Percentiles rank a stretch among this genome's conserved stretches.
These are phyloP conservation scores for Suillus subaureus DNA, from an alignment of 768 basidiomycete species.

Conservation along the genomic window DNA sequence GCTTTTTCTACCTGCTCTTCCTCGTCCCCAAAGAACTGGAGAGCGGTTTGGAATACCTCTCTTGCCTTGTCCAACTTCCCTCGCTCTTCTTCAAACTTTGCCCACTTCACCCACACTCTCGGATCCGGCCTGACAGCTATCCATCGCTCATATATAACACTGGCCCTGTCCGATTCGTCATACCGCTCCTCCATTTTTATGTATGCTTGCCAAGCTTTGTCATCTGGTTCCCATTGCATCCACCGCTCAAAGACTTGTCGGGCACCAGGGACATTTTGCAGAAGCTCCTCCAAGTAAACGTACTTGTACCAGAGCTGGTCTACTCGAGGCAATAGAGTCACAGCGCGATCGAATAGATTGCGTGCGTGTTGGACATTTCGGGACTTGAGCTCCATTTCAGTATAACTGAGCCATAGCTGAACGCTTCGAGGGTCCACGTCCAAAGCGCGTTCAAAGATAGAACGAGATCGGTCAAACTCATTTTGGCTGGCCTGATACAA, in stretches of 20 bases:
- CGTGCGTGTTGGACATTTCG: constrained; percentile 97
- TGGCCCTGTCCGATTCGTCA: constrained; percentile 88
- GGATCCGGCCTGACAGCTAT: constrained; percentile 77
- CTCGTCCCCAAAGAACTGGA: constrained; percentile 89
- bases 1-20: constrained; percentile 86
- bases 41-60: constrained; percentile 87
- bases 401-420: constrained; percentile 92
- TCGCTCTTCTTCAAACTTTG: constrained; percentile 85
- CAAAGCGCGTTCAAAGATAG: constrained; percentile 94
- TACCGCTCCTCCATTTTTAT: constrained; percentile 98
- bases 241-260: constrained; percentile 98
- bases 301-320: constrained; percentile 99
- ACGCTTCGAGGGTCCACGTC: constrained; percentile 92
- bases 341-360: constrained; percentile 95
- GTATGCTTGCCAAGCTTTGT: constrained; percentile 99
- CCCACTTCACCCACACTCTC: constrained; percentile 82
- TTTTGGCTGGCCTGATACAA: constrained; percentile 82
- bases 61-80: constrained; percentile 67
- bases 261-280: constrained; percentile 94
- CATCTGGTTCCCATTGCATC: constrained; percentile 99
- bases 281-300: constrained; percentile 95
- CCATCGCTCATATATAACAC: constrained; percentile 92
- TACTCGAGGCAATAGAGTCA: constrained; percentile 93
- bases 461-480: constrained; percentile 92
- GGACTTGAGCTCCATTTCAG: constrained; percentile 97